These are phyloP conservation scores for Plasmopara halstedii DNA, from an alignment of 352 stramenopile species.

Conservation along the genomic window DNA sequence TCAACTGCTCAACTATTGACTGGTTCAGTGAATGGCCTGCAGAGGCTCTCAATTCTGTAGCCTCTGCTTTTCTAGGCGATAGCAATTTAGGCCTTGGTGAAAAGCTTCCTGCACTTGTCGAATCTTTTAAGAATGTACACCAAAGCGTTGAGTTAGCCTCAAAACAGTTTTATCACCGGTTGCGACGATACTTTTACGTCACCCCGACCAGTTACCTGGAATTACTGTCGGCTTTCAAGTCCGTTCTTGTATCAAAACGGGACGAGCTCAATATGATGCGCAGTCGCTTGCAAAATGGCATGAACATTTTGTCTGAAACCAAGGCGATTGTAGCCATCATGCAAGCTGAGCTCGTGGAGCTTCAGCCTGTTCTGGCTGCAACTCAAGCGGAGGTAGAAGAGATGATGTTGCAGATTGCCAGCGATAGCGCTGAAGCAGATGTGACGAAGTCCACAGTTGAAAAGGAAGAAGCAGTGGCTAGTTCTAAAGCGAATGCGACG, in stretches of 20 bases:
- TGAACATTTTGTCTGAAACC: constrained; percentile 83
- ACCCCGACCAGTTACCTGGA: constrained; percentile 92
- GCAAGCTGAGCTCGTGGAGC: constrained; percentile 76
- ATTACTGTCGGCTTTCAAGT: constrained; percentile 88
- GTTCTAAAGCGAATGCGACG: constrained; percentile 76
- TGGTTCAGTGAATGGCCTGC: constrained; percentile 87
- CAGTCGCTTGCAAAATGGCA: constrained; percentile 73
- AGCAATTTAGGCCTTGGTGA: constrained; percentile 59
- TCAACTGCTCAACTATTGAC: constrained; percentile 85
- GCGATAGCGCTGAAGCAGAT: constrained; percentile 86
- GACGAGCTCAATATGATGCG: constrained; percentile 86
- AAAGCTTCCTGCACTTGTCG: constrained; percentile 50
- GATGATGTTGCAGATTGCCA: constrained; percentile 88
- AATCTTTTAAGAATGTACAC: constrained; percentile 82
- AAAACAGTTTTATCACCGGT: constrained; percentile 78
- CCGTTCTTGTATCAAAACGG: constrained; percentile 82
- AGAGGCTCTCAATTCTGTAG: constrained; percentile 77
- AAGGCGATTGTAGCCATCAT: constrained; percentile 77
- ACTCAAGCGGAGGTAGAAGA: constrained; percentile 82
- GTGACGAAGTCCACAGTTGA: constrained; percentile 79
- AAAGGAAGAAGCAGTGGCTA: constrained; percentile 84
- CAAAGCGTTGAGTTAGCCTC: constrained; percentile 83
- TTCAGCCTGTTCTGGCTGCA: constrained; percentile 67
- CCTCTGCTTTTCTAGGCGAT: constrained; percentile 78
- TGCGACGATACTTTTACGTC: constrained; percentile 89